A percentile compares a stretch with the other conserved stretches of the same genome.
These are phyloP conservation scores for Penicillium argentinense DNA, from an alignment of 495 filamentous ascomycete species.

Conservation along the genomic window DNA sequence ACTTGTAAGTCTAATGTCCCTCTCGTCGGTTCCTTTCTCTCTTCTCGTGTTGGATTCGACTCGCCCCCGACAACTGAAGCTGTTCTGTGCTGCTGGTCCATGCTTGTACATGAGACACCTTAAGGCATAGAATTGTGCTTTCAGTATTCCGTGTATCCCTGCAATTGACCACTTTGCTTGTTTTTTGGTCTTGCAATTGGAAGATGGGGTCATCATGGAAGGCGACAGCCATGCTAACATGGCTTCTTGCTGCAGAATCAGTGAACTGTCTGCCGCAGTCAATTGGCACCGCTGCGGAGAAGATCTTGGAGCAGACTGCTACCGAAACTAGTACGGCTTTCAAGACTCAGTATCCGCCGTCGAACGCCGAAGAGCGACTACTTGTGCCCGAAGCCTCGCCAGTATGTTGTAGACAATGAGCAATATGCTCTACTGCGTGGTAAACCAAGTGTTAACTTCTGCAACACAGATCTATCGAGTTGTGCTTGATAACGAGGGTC, in stretches of 20 bases:
- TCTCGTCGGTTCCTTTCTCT: background rate
- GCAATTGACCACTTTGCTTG: background rate
- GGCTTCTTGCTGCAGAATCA: constrained; percentile 32
- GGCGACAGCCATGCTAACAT: constrained; percentile 35
- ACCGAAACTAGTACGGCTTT: constrained; percentile 20
- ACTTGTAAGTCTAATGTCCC: constrained; percentile 22
- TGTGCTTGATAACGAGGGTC: constrained; percentile 42
- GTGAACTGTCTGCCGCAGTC: constrained; percentile 26
- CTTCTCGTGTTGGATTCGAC: background rate
- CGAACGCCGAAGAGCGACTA: constrained; percentile 23
- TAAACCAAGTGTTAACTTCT: constrained; percentile 6
- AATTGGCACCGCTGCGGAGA: constrained; percentile 9
- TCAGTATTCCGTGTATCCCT: constrained; percentile 1
- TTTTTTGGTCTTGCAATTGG: constrained; percentile 12
- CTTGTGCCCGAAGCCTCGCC: constrained; percentile 27
- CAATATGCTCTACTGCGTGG: no score
- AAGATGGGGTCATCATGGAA: constrained; percentile 18
- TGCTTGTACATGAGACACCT: constrained; percentile 7
- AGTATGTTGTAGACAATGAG: constrained; percentile 21
- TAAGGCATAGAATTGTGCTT: constrained; percentile 6
- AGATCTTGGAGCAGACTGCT: constrained; percentile 18
- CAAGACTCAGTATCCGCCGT: constrained; percentile 40
- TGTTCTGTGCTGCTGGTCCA: constrained; percentile 8
- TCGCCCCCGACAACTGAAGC: constrained; percentile 9
- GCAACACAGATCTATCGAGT: constrained; percentile 35